Percentiles rank a stretch among this genome's conserved stretches.
These are phyloP conservation scores for Athelia psychrophila DNA, from an alignment of 1,284 basidiomycete genomes.

Conservation along the genomic window DNA sequence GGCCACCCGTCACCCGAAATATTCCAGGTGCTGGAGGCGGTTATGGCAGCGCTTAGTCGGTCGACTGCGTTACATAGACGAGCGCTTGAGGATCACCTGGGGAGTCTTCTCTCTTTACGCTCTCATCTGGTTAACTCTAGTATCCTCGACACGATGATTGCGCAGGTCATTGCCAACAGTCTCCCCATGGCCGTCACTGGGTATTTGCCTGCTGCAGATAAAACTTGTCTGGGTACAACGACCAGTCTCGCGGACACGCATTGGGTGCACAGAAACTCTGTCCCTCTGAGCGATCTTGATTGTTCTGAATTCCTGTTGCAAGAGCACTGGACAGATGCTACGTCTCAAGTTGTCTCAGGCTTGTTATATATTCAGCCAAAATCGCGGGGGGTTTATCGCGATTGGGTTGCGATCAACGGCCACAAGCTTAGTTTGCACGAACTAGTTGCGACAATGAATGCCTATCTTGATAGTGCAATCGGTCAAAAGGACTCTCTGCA, in stretches of 20 bases:
- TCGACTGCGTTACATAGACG: conserved; percentile 12
- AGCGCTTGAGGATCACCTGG: conserved; percentile 22
- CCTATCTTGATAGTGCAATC: not conserved
- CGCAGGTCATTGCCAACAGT: conserved; percentile 13
- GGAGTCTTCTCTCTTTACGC: conserved; percentile 32
- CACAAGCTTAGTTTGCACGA: not conserved
- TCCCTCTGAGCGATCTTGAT: conserved; percentile 19
- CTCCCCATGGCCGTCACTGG: conserved; percentile 10
- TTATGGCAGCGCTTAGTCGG: conserved; percentile 30
- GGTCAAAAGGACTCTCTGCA: not conserved
- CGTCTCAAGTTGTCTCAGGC: conserved; percentile 34
- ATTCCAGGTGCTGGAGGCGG: conserved; percentile 23
- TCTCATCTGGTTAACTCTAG: conserved; percentile 30
- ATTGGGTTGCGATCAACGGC: conserved; percentile 25
- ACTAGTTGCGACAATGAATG: not conserved
- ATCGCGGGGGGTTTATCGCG: conserved; percentile 13
- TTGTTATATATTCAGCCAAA: conserved; percentile 38
- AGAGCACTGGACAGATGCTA: conserved; percentile 37
- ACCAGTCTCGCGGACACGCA: conserved; percentile 19
- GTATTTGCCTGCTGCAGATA: not conserved
- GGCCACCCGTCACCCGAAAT: conserved; percentile 8
- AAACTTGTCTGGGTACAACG: conserved; percentile 6
- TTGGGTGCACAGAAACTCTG: conserved; percentile 23
- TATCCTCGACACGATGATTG: conserved; percentile 46
- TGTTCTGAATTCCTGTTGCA: conserved; percentile 32